Conservation (phyloP, 2,329 filamentous ascomycete genomes). For the Samsoniella hepiali region DNA sequence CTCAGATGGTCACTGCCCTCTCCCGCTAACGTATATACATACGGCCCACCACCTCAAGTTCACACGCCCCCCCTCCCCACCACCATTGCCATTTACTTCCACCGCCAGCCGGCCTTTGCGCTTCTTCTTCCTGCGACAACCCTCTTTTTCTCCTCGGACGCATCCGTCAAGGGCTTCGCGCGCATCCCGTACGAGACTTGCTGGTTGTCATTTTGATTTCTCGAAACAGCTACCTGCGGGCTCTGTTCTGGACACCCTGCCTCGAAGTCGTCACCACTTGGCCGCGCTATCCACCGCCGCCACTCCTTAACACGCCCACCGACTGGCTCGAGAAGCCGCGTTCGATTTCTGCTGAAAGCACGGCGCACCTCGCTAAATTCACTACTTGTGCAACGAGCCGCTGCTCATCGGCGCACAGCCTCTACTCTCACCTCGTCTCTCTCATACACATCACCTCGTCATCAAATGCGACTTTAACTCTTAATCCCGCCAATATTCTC, state of each 20-base stretch:
- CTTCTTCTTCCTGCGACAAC: constrained; percentile 21
- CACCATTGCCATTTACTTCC: constrained; percentile 22
- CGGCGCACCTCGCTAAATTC: not conserved
- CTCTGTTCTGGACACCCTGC: constrained; percentile 7
- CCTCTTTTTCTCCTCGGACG: constrained; percentile 20
- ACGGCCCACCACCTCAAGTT: constrained; percentile 14
- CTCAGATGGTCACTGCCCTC: constrained; percentile 30
- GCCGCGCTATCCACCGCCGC: not conserved
- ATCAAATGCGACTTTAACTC: constrained; percentile 21
- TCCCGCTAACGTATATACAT: constrained; percentile 23
- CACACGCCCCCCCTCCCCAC: constrained; percentile 16
- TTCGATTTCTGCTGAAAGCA: not conserved
- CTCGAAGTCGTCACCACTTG: not conserved
- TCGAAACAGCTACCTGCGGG: constrained; percentile 1
- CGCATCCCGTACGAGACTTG: constrained; percentile 5
- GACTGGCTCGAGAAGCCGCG: not conserved
- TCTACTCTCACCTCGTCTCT: constrained; percentile 23
- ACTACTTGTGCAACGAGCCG: not conserved
- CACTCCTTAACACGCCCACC: constrained; percentile 9
- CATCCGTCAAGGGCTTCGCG: constrained; percentile 15
- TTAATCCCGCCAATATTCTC: constrained; percentile 8
- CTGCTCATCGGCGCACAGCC: constrained; percentile 12
- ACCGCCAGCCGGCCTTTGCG: constrained; percentile 15
- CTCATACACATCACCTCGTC: constrained; percentile 4
- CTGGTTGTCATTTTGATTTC: not conserved